Base-by-base conservation (phyloP, 805 yeast species). In the Candida odintsovae region DNA sequence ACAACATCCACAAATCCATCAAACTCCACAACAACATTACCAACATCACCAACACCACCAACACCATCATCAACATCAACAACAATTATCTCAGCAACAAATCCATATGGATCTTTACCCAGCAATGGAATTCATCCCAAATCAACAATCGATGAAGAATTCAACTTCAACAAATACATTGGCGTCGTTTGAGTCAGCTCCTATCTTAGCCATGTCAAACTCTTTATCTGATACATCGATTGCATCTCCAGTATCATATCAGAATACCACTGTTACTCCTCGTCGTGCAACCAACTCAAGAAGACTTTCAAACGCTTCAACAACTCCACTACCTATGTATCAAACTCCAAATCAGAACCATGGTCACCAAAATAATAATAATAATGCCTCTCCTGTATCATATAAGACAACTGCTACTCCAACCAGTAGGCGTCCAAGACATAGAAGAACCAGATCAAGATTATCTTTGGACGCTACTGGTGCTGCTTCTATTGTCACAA, bases 361-460 rank as follows among this genome's bases (percentile, higher is more conserved):
- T 31, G 42, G 15, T 31, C 33, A 35, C 15, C 16, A 20, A 21
- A 19, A 41, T 13, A 22, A 41, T 11, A 28, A 31, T 3, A 28
- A 31, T 4, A 41, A 43, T 18, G 47, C 52, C 5, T 50, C 54
- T 13, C 54, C 56, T 36, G 44, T 48, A 5, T 36, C 47, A 1
- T 37, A 42, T 22, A 45, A 45, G 37, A 40, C 48, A 8, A 47
- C 55, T 18, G 53, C 57, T 22, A 43, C 56, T 12, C 33, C 48
- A 13, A 31, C 46, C 19, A 44, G 42, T 65, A 65, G 48, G 53
- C 59, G 57, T 36, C 49, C 41, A 56, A 62, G 55, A 33, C 77
- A 73, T 53, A 55, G 65, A 28, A 54, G 77, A 43, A 67, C 76
- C 3, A 56, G 71, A 40, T 72, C 77, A 3, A 54, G 73, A 36